Evolutionary conservation across 1,284 basidiomycete species (phyloP), one percentile per base, ranked within the genome.

Genomic region (Rhodotorula mucilaginosa): DNA sequence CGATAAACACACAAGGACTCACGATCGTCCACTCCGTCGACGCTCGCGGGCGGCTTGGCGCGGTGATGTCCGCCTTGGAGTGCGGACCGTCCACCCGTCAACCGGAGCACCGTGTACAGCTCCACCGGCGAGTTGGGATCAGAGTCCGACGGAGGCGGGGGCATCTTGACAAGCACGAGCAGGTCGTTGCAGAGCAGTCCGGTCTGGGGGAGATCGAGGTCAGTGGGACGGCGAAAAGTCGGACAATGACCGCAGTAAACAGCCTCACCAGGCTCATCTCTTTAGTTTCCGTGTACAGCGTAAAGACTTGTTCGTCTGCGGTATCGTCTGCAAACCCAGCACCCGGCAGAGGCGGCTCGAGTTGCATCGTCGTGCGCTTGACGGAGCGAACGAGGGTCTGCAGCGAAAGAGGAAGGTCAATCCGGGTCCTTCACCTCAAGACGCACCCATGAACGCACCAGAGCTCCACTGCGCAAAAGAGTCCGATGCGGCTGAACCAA

Each of bases 401-500:
- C 90, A 69, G 94, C n/a, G 0, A 44, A 44, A 18, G 5, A 29
- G 86, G 69, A 23, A 1, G 2, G 47, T 48, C 47, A 65, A 56
- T 10, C 7, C 29, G n/a, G 29, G 29, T 6, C 7, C 23, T 6
- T 23, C 4, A 2, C 4, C 31, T 7, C n/a, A 51, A 13, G 4
- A 13, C 0, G 34, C 4, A 5, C 29, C 7, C 5, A 49, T 34
- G 34, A 18, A 56, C 74, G 54, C 18, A 76, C 72, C 23, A 78
- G 58, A 7, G 70, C 73, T 23, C 79, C 79, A 52, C 82, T 82
- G 52, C 78, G 78, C 46, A 83, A 65, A 57, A 83, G 65, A 87
- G 92, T 78, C 86, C 96, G 88, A 83, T 99, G 97, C 21, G 96
- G 97, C 81, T 99, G 97, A 44, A 99, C 97, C 57, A 99, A 84